Base-by-base conservation (phyloP, 2,329 filamentous ascomycete species). In the Penicillium sp. region DNA sequence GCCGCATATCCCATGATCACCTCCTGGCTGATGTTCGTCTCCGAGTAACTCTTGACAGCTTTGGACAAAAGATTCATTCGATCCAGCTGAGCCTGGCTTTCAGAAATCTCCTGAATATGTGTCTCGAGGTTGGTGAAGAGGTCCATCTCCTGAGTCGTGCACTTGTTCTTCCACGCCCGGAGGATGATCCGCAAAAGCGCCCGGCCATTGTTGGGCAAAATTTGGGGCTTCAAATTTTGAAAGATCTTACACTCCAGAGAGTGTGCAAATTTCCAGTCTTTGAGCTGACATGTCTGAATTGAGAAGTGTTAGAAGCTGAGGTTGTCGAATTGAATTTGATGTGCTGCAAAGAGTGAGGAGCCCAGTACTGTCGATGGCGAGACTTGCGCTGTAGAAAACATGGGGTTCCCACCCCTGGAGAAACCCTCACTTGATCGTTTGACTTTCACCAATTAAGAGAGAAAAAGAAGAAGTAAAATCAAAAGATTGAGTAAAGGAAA, bases 161-260 rank as follows among this genome's bases (percentile, higher is more conserved):
- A 64, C 42, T 74, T 68, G 5, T 69, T 66, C 24, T 67, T 66
- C 1, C 39, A 54, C 39, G 58, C 61, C 29, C 75, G 70, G 27
- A 73, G 62, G 9, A 84, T 63, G 13, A 82, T 64, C 18, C 81
- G 76, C 47, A 83, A 69, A 2, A 78, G 68, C 5, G 77, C 79
- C 11, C 82, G 71, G 1, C 79, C 77, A 36, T 76, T 75, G 52
- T 75, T 79, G 0, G 81, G 81, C 3, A 83, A 66, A 18, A 76
- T 57, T 4, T 65, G 66, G 1, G 73, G 75, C 24, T 67, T 62
- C 4, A 79, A 62, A 7, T 64, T 63, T 38, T 70, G 68, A 45
- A 78, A 76, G 5, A 78, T 70, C 27, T 75, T 71, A 58, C 82
- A 85, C 64, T 84, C 80, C 48, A 76, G 65, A 46, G 80, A 81